Evolutionary conservation across 1,139 yeast genomes (phyloP).

Genomic region (Pneumocystis carinii): DNA sequence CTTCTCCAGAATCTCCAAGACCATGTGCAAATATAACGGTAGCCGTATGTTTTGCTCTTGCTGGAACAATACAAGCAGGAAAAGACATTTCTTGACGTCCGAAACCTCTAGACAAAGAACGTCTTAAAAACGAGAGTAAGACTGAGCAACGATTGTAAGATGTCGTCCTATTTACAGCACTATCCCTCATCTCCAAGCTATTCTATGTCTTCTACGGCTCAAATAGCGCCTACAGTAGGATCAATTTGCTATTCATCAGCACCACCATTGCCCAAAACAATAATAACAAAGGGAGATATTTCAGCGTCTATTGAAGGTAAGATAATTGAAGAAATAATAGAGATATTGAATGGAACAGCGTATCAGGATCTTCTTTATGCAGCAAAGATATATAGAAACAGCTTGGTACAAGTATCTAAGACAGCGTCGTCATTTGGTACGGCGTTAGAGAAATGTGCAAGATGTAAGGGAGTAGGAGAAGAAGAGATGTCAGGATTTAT

Average conservation of each 20-base stretch:
- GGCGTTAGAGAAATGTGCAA: conserved; percentile 55
- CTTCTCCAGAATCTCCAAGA: conserved; percentile 76
- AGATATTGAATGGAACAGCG: too few species aligned
- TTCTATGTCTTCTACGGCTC: not conserved
- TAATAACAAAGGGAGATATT: not conserved
- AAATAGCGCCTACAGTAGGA: not conserved
- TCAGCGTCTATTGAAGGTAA: not conserved
- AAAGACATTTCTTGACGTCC: not conserved
- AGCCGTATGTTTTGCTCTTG: conserved; percentile 28
- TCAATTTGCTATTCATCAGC: not conserved
- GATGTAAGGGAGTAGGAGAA: conserved; percentile 48
- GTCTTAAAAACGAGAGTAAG: not conserved
- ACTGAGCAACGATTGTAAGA: not conserved
- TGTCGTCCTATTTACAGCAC: not conserved
- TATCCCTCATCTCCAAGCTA: not conserved
- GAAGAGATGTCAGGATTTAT: conserved; percentile 47
- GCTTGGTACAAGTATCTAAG: conserved; percentile 37
- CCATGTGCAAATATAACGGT: conserved; percentile 80
- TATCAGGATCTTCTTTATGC: conserved; percentile 37
- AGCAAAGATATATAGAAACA: conserved; percentile 37
- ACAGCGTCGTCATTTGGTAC: conserved; percentile 64
- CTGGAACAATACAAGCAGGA: conserved; percentile 5
- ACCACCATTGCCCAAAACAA: not conserved
- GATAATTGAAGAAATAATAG: too few species aligned
- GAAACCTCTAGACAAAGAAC: not conserved